Base-by-base conservation (phyloP, 768 basidiomycete species). In the Pilatotrama ljubarskyi region DNA sequence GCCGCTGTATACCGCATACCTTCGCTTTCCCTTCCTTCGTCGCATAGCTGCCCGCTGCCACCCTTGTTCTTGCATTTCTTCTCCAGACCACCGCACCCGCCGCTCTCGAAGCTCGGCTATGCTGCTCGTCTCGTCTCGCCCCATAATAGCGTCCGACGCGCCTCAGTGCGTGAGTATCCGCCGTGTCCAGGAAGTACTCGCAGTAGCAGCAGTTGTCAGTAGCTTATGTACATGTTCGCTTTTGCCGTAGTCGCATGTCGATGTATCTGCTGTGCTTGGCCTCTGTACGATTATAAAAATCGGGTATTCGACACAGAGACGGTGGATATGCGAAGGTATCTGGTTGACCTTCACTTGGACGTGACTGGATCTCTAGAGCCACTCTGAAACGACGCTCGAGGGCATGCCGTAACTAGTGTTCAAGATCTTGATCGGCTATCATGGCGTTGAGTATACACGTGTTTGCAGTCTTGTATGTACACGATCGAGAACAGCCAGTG, bases 391-490 rank as follows among this genome's bases (percentile, higher is more conserved):
- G n/a, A n/a, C n/a, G n/a, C n/a, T n/a, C n/a, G n/a, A n/a, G n/a
- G n/a, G n/a, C n/a, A n/a, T n/a, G n/a, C n/a, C n/a, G n/a, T n/a
- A n/a, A n/a, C n/a, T n/a, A n/a, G n/a, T 36, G n/a, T 43, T 18
- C 29, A 13, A 22, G 41, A 47, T 44, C 43, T 13, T 0, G 20
- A 55, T 55, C 46, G 44, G 20, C 8, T 7, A 14, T 7, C 1
- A 13, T 14, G 40, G 55, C 47, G 55, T 57, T 57, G n/a, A 49
- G 55, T 57, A 57, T 24, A 38, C 55, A 50, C 55, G 55, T 57
- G 55, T 49, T 42, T 5, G 32, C 40, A 42, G 44, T 41, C 52
- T 41, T 20, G 25, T 8, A 14, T 20, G 25, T 8, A 14, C 51
- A 10, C 42, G 42, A 43, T 43, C 51, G 35, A 14, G 36, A n/a